These are phyloP conservation scores for Penicillium silybi DNA, from an alignment of 495 filamentous ascomycete species.

Conservation along the genomic window DNA sequence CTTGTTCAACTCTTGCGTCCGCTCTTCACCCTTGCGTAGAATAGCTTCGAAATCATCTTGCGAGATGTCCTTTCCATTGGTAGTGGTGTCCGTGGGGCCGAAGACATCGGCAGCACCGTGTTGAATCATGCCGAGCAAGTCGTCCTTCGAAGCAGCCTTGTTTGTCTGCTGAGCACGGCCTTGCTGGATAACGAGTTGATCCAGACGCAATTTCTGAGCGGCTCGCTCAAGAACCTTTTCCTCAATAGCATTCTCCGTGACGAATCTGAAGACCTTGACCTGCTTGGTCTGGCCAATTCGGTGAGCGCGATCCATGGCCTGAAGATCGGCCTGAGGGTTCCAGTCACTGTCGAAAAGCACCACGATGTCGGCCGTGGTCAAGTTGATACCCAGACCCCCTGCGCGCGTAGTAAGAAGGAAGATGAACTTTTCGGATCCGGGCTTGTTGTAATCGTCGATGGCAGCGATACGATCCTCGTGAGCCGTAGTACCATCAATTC, in stretches of 20 bases:
- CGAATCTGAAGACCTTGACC: slow-evolving; percentile 91
- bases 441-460: slow-evolving; percentile 98
- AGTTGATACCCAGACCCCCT: slow-evolving; percentile 96
- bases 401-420: slow-evolving; percentile 97
- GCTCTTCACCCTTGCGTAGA: slow-evolving; percentile 77
- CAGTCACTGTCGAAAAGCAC: slow-evolving; percentile 99
- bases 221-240: slow-evolving; percentile 98
- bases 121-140: slow-evolving; percentile 96
- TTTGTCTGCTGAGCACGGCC: slow-evolving; percentile 91
- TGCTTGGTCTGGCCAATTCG: slow-evolving; percentile 99
- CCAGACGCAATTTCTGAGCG: slow-evolving; percentile 93
- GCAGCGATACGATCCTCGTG: slow-evolving; percentile 97
- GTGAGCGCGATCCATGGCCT: slow-evolving; percentile 98
- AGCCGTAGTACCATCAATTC: slow-evolving; percentile 95
- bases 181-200: slow-evolving; percentile 99
- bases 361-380: slow-evolving; percentile 94
- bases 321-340: slow-evolving; percentile 98
- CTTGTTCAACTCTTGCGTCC: slow-evolving; percentile 84
- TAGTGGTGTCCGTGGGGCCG: slow-evolving; percentile 55
- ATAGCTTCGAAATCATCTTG: slow-evolving; percentile 91
- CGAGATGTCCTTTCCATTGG: slow-evolving; percentile 57
- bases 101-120: slow-evolving; percentile 96
- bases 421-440: slow-evolving; percentile 91
- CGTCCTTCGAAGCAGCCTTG: slow-evolving; percentile 87
- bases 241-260: slow-evolving; percentile 97